Percentiles rank a stretch among this genome's conserved stretches.
These are phyloP conservation scores for Aaosphaeria pasadenensis DNA, from an alignment of 2,329 filamentous ascomycete genomes.

Conservation along the genomic window DNA sequence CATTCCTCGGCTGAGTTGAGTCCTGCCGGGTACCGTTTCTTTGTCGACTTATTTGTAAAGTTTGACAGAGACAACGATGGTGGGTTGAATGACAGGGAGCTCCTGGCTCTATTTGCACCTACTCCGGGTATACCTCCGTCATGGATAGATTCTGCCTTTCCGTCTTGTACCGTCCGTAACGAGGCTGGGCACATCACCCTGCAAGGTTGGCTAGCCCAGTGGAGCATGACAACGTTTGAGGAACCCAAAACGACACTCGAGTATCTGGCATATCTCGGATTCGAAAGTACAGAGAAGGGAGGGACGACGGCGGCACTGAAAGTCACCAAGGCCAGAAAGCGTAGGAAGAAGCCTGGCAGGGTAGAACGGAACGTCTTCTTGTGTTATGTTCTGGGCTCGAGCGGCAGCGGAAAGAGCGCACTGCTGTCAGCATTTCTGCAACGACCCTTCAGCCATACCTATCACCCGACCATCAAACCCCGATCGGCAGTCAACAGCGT, in stretches of 20 bases:
- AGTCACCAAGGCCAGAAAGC: slow-evolving; percentile 86
- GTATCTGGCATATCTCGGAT: slow-evolving; percentile 94
- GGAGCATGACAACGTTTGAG: slow-evolving; percentile 99
- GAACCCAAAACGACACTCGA: slow-evolving; percentile 93
- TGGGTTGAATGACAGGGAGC: slow-evolving; percentile 80
- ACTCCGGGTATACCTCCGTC: slow-evolving; percentile 84
- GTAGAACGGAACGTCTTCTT: slow-evolving; percentile 94
- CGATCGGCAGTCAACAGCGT: slow-evolving; percentile 94
- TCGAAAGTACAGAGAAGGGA: slow-evolving; percentile 73
- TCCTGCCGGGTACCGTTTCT: slow-evolving; percentile 92
- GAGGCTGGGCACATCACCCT: slow-evolving; percentile 93
- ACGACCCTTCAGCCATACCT: slow-evolving; percentile 76
- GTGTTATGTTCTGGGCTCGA: slow-evolving; percentile 85
- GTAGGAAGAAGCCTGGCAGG: slow-evolving; percentile 73
- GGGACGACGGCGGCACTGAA: slow-evolving; percentile 83
- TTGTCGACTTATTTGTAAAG: slow-evolving; percentile 90
- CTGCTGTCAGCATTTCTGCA: slow-evolving; percentile 89
- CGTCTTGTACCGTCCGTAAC: slow-evolving; percentile 89
- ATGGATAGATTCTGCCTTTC: slow-evolving; percentile 87
- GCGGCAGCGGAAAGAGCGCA: slow-evolving; percentile 85
- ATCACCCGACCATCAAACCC: slow-evolving; percentile 92
- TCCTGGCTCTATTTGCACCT: slow-evolving; percentile 84
- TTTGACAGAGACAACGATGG: slow-evolving; percentile 98
- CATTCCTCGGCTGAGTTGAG: slow-evolving; percentile 92
- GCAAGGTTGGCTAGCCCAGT: slow-evolving; percentile 97